Evolutionary conservation across 73 alveolate species (phyloP), one percentile per base, ranked within the genome.

Genomic region (Urostyla sp.): DNA sequence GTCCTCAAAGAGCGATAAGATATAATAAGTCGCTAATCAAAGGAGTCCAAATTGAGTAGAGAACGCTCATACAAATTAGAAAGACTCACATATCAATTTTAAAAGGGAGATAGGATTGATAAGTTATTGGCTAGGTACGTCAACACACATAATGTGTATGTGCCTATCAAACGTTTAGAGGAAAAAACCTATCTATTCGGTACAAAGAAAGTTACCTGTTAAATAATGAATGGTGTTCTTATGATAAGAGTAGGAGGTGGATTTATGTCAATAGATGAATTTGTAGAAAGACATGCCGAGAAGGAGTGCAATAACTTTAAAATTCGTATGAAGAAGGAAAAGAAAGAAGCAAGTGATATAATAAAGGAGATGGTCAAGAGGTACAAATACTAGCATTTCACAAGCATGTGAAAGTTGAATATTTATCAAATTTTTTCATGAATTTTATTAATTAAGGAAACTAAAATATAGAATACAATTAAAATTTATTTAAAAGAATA

Each of bases 201-300:
- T 21, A 74, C 60, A 11, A 88, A 60, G 52, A 69, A 66, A 27
- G 23, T 88, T 4, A 45, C 67, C 36, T 58, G 81, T 49, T 52
- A 81, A 32, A 72, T 84, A n/a, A 84, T 72, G 20, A 61, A 88
- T 43, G 92, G 92, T 0, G 61, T 72, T 10, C 75, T 88, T 32
- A 73, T 84, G 85, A 73, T 88, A n/a, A 57, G 92, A 53, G 88
- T 84, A 32, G 95, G 95, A 13, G 95, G 95, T 6, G 95, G 95
- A 0, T 88, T 69, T 58, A 74, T 87, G 72, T 60, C 81, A 23
- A 69, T 88, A 32, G 92, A 85, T 7, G 90, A 88, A 54, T 88
- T 88, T 60, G 51, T 75, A 1, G 90, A 79, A 10, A 63, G 32
- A 32, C 69, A 66, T 36, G 16, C 27, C 21, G 23, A 2, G 20